Evolutionary conservation across 2,329 filamentous ascomycete genomes (phyloP).

Genomic region (Epichloe coenophiala): DNA sequence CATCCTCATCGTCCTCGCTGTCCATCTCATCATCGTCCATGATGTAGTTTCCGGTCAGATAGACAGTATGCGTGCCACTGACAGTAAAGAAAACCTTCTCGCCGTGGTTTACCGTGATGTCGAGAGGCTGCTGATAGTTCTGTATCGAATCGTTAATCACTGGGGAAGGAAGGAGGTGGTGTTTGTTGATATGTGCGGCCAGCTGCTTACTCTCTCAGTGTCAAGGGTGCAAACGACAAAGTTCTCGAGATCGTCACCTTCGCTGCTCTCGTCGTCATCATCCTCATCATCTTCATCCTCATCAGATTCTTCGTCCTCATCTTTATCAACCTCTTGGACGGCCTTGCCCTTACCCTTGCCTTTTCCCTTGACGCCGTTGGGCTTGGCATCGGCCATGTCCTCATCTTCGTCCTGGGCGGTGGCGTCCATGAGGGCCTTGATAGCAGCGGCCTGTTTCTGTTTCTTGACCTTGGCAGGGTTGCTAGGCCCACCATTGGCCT

Average conservation of each 20-base stretch:
- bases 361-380: conserved; percentile 43
- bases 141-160: conserved; percentile 27
- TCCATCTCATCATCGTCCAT: conserved; percentile 54
- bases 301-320: conserved; percentile 33
- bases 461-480: conserved; percentile 84
- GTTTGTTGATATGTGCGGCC: neutral
- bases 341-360: conserved; percentile 58
- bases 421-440: conserved; percentile 64
- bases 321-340: conserved; percentile 41
- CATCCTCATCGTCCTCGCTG: conserved; percentile 45
- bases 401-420: conserved; percentile 50
- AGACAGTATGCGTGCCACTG: conserved; percentile 77
- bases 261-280: conserved; percentile 47
- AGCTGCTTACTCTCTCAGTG: conserved; percentile 61
- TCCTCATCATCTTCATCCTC: conserved; percentile 27
- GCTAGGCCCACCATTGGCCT: conserved; percentile 78
- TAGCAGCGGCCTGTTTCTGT: conserved; percentile 63
- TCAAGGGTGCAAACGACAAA: conserved; percentile 93
- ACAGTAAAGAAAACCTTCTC: conserved; percentile 91
- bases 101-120: conserved; percentile 79
- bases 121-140: conserved; percentile 90
- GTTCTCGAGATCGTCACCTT: conserved; percentile 63
- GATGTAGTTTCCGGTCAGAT: conserved; percentile 93
- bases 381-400: conserved; percentile 58
- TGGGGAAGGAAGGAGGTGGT: neutral